phyloP scores from a whole-genome alignment of 208 protist genomes.

The Wallacemonas sp. region DNA sequence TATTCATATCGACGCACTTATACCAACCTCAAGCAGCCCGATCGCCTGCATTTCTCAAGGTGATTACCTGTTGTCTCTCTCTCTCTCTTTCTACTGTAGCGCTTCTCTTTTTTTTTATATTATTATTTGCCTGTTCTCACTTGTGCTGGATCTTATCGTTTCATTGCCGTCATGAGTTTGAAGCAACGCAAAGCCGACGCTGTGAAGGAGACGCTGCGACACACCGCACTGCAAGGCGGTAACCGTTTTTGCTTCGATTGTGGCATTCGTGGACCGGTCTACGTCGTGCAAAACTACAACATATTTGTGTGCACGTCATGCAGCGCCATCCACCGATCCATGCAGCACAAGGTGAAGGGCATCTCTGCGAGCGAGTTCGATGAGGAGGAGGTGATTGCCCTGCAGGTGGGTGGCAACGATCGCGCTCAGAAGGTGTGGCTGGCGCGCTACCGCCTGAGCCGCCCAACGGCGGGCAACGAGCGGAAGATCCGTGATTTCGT shows the following conservation, averaged over 20 bases:
- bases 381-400: conserved; percentile 60
- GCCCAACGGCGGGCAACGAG: conserved; percentile 46
- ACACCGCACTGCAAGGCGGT: conserved; percentile 48
- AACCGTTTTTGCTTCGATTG: conserved; percentile 82
- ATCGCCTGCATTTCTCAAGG: too few species aligned
- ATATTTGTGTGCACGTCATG: conserved; percentile 86
- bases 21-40: too few species aligned
- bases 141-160: too few species aligned
- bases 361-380: conserved; percentile 86
- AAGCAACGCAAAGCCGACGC: conserved; percentile 52
- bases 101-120: too few species aligned
- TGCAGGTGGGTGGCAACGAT: conserved; percentile 68
- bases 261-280: conserved; percentile 66
- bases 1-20: too few species aligned
- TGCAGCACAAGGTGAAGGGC: conserved; percentile 89
- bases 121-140: conserved; percentile 11
- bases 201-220: conserved; percentile 67
- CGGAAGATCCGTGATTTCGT: conserved; percentile 37
- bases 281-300: conserved; percentile 69
- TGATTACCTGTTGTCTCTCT: too few species aligned
- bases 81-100: too few species aligned
- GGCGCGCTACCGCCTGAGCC: conserved; percentile 31
- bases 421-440: conserved; percentile 62
- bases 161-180: conserved; percentile 68
- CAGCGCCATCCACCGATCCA: conserved; percentile 71